Evolutionary conservation across 2,329 filamentous ascomycete genomes (phyloP).

Genomic region (Calonectria leucothoes): DNA sequence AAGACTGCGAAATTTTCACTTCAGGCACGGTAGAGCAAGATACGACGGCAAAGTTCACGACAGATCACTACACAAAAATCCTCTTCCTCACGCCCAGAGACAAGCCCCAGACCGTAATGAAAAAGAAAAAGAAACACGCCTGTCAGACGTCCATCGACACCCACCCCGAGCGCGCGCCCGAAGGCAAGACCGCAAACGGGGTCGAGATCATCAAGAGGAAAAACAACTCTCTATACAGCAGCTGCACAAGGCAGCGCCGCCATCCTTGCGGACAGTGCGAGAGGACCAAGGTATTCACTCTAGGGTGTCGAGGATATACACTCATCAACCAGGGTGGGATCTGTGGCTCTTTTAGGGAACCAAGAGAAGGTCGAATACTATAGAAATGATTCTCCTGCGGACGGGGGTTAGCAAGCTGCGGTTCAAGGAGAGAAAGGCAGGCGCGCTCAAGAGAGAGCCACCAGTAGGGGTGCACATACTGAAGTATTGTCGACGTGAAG

Average conservation of each 20-base stretch:
- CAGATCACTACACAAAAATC: not conserved
- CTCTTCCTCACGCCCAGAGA: conserved; percentile 8
- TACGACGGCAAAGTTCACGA: not conserved
- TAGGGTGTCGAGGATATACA: conserved; percentile 18
- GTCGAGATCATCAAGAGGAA: conserved; percentile 22
- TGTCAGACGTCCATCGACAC: conserved; percentile 22
- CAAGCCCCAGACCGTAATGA: conserved; percentile 7
- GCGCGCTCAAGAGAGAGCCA: not conserved
- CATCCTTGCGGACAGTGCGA: conserved; percentile 18
- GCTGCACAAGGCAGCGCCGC: not conserved
- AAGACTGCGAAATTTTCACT: not conserved
- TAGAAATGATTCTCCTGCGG: conserved; percentile 22
- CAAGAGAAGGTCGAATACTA: conserved; percentile 23
- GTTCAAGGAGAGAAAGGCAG: not conserved
- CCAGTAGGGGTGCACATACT: conserved; percentile 11
- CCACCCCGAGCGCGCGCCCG: conserved; percentile 17
- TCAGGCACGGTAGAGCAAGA: no score
- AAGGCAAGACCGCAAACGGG: conserved; percentile 16
- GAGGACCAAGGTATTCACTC: conserved; percentile 21
- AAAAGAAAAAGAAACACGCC: conserved; percentile 17
- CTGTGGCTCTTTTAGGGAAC: conserved; percentile 20
- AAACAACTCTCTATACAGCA: conserved; percentile 20
- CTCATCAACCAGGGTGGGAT: conserved; percentile 23
- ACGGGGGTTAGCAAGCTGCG: not conserved
- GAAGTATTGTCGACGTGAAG: conserved; percentile 22